Evolutionary conservation across 1,284 basidiomycete genomes (phyloP), one percentile per base, ranked within the genome.

Genomic region (Trichosporon sp.): DNA sequence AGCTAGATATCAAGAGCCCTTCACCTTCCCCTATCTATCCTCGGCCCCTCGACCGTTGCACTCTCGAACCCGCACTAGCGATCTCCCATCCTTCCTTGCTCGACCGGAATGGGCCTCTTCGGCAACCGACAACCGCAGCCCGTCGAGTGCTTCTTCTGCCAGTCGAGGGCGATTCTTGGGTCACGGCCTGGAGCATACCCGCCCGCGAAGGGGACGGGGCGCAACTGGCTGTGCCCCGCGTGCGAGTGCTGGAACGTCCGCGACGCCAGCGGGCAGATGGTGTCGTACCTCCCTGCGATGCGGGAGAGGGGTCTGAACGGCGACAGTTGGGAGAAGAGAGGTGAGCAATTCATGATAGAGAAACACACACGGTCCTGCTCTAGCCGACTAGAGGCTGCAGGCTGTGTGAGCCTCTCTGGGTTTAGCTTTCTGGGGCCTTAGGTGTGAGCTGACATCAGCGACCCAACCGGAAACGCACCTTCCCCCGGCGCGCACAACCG

Each of bases 251-350:
- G 79, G 80, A 84, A 83, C 68, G 77, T 79, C 32, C 71, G 77
- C 21, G 81, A 83, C 71, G 67, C 75, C 59, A 76, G 85, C 19
- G 93, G 92, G 37, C 88, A 92, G 74, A 92, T 95, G 74, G 78
- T 90, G 48, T 92, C 91, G 1, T 90, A 93, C 75, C 90, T 93
- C 70, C 91, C 93, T n/a, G 92, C 92, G 0, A 94, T 94, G 91
- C 89, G 92, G 76, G 89, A 93, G 74, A 88, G 92, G 76, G 83
- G 86, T 1, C 77, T 93, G 71, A 96, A 96, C 79, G 76, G 83
- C 0, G 81, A 78, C 14, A 91, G 91, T 0, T 96, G 94, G 80
- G 87, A 90, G 0, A 89, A 87, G 77, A 87, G 93, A 82, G 93
- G 92, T 91, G 75, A 70, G 88, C 85, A 40, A 5, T 37, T 12